Conservation (phyloP, 2,329 filamentous ascomycete species). For the Coleophoma crateriformis region DNA sequence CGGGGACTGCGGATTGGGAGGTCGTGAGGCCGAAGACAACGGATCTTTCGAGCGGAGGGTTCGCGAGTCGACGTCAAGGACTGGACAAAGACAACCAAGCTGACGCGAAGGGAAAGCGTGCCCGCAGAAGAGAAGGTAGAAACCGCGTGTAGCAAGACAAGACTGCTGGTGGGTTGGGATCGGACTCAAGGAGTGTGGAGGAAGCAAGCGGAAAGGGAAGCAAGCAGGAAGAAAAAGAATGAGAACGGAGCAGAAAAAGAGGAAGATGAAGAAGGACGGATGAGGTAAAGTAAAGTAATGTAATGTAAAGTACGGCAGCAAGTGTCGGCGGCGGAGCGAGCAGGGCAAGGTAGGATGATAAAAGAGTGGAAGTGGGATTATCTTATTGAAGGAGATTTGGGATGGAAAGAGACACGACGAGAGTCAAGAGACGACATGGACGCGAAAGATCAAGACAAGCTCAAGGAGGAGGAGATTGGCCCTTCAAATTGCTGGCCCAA, state of each 20-base stretch:
- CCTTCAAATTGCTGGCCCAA: neutral
- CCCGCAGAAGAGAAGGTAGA: constrained; percentile 5
- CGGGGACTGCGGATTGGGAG: neutral
- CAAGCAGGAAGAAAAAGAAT: constrained; percentile 6
- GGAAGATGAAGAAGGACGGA: constrained; percentile 2
- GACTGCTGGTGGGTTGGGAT: neutral
- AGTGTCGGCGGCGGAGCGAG: too few species aligned
- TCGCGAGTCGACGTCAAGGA: constrained; percentile 6
- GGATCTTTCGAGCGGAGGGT: neutral
- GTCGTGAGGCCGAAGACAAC: neutral
- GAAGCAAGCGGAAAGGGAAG: constrained; percentile 10
- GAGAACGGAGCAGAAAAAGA: constrained; percentile 2
- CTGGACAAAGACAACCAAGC: constrained; percentile 30
- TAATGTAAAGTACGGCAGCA: neutral
- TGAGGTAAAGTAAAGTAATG: constrained; percentile 1
- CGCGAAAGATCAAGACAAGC: neutral
- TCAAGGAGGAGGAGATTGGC: neutral
- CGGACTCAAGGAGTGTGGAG: constrained; percentile 5
- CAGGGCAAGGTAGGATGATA: too few species aligned
- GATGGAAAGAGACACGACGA: too few species aligned
- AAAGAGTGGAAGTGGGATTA: too few species aligned
- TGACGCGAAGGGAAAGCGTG: constrained; percentile 9
- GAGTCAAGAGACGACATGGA: neutral
- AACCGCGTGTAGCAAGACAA: constrained; percentile 9
- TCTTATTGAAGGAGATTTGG: too few species aligned